These are phyloP conservation scores for Pseudopithomyces chartarum DNA, from an alignment of 2,329 filamentous ascomycete genomes.

Conservation along the genomic window DNA sequence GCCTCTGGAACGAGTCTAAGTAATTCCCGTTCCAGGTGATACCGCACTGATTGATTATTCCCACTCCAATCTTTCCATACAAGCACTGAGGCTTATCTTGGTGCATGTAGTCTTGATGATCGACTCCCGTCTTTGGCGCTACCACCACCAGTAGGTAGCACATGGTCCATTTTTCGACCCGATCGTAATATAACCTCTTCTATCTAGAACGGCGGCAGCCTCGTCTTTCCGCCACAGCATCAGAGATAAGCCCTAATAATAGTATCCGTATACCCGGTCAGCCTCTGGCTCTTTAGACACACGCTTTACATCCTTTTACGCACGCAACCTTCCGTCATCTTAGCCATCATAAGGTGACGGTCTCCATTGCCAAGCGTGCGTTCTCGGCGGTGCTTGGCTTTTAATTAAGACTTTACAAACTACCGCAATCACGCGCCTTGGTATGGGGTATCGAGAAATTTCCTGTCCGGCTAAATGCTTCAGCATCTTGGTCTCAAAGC, in stretches of 20 bases:
- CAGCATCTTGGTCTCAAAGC: constrained; percentile 19
- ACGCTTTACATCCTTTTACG: background rate
- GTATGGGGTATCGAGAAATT: constrained; percentile 10
- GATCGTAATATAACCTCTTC: background rate
- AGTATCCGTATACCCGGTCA: background rate
- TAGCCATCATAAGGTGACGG: background rate
- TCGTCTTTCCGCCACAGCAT: background rate
- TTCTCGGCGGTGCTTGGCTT: background rate
- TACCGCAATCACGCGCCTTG: constrained; percentile 16
- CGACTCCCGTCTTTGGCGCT: background rate
- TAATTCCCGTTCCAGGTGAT: constrained; percentile 11
- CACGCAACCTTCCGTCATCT: background rate
- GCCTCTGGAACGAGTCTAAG: constrained; percentile 68
- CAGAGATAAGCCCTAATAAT: background rate
- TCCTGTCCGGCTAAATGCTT: constrained; percentile 36
- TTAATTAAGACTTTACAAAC: constrained; percentile 14
- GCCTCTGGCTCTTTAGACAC: background rate
- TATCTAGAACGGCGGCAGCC: background rate
- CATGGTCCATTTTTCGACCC: background rate
- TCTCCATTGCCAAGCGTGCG: background rate
- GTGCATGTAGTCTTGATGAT: background rate
- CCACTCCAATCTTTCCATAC: background rate
- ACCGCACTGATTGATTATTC: too few species aligned
- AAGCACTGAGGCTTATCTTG: background rate
- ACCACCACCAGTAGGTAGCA: background rate